phyloP scores from a whole-genome alignment of 192 early-diverging fungal genomes.

The Endogone sp. region DNA sequence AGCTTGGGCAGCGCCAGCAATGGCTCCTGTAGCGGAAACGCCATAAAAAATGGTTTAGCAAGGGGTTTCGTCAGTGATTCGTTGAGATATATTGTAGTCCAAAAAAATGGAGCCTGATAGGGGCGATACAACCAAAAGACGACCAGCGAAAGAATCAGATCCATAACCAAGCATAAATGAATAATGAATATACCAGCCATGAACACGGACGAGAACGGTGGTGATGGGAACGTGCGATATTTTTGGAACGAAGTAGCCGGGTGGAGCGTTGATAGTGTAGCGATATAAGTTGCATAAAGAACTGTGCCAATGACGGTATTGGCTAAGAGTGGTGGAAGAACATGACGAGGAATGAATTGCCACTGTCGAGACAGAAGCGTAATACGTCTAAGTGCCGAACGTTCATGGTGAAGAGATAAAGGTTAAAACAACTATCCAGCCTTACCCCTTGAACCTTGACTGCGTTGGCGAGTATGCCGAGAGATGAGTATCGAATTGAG shows the following conservation, averaged over 20 bases:
- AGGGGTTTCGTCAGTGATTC: conserved; percentile 13
- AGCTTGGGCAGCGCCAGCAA: conserved; percentile 72
- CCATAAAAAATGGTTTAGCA: conserved; percentile 23
- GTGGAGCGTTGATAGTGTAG: conserved; percentile 47
- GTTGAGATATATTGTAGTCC: background rate
- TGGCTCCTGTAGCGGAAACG: too few species aligned
- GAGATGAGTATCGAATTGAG: conserved; percentile 60
- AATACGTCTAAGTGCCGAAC: background rate
- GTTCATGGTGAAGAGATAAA: background rate
- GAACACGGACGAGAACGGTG: conserved; percentile 48
- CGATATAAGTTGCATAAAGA: conserved; percentile 73
- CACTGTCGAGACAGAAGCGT: conserved; percentile 18
- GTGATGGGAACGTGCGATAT: conserved; percentile 42
- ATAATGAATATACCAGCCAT: conserved; percentile 26
- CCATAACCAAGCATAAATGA: too few species aligned
- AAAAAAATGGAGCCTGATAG: background rate
- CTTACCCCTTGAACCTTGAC: conserved; percentile 58
- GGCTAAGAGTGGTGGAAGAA: conserved; percentile 69
- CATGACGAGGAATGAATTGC: conserved; percentile 64
- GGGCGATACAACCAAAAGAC: too few species aligned
- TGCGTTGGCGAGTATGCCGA: conserved; percentile 70
- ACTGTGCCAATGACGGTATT: conserved; percentile 73
- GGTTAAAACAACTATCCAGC: background rate
- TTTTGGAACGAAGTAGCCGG: conserved; percentile 39
- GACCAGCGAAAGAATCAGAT: background rate